Evolutionary conservation across 768 basidiomycete genomes (phyloP), one percentile per base, ranked within the genome.

Genomic region (Boletus huronensis): DNA sequence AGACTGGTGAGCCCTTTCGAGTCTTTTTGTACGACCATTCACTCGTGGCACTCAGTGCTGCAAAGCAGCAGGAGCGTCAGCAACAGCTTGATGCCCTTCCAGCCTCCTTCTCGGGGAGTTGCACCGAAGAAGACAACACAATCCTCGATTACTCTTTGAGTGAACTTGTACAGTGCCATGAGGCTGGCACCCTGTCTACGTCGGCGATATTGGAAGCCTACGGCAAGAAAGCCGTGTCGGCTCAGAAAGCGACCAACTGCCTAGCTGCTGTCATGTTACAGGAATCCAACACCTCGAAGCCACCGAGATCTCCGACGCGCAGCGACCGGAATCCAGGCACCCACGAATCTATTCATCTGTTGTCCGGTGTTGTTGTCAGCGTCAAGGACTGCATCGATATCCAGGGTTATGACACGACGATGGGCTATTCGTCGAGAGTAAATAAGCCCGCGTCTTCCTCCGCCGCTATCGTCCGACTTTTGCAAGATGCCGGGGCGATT

Each of bases 381-480:
- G 38, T 82, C 57, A 82, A 82, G 58, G 80, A 82, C 60, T 72
- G 67, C 46, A 67, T 79, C 54, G 68, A 77, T 58, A 60, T 82
- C 47, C 67, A 69, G 39, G 80, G 79, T 2, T 72, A 75, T 38
- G 79, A 80, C 61, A 73, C 77, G 13, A 79, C 78, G 6, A 48
- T 77, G 9, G 79, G 79, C 16, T 75, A 68, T 64, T 79, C 75
- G 14, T 69, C 65, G 42, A 74, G 53, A 35, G 72, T 63, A 45
- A 72, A 65, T 52, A 70, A 63, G 46, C 77, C 73, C 10, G 73
- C 61, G 38, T 55, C 54, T 31, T 65, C 66, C 35, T 75, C 60
- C 44, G 72, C 73, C n/a, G 69, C 70, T 31, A 72, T 78, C 25
- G 70, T 76, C 17, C 65, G 71, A 13, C 74, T 78, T 21, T 60